Percentiles rank a stretch among this genome's conserved stretches.
phyloP scores from a whole-genome alignment of 225 moss, liverwort and hornwort species.

The Sphagnum tenellum region DNA sequence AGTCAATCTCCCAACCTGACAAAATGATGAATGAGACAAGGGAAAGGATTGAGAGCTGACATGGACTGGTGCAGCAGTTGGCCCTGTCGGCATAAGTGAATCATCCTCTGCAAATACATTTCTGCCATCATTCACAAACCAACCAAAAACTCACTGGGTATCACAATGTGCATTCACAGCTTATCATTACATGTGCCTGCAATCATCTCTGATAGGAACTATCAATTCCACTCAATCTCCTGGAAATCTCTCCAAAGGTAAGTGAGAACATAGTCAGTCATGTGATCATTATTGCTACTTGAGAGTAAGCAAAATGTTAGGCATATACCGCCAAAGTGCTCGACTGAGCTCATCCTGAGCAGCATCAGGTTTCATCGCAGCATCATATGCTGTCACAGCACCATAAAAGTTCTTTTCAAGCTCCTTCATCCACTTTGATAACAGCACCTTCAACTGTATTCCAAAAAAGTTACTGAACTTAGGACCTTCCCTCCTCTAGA shows the following conservation, averaged over 20 bases:
- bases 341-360: slow-evolving; percentile 80
- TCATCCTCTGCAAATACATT: slow-evolving; percentile 64
- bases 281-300: too few species aligned
- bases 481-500: too few species aligned
- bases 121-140: slow-evolving; percentile 23
- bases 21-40: background rate
- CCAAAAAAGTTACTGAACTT: background rate
- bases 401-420: slow-evolving; percentile 96
- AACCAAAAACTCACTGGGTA: background rate
- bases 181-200: too few species aligned
- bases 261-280: too few species aligned
- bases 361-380: slow-evolving; percentile 65
- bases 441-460: slow-evolving; percentile 52
- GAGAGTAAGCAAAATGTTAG: too few species aligned
- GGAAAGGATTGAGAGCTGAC: slow-evolving; percentile 11
- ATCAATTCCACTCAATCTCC: too few species aligned
- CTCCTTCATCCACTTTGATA: slow-evolving; percentile 98
- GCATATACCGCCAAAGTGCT: slow-evolving; percentile 70
- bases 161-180: too few species aligned
- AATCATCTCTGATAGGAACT: too few species aligned
- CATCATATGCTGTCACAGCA: slow-evolving; percentile 85
- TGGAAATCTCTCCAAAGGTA: too few species aligned
- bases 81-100: slow-evolving; percentile 42
- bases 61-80: slow-evolving; percentile 38
- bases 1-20: background rate